Evolutionary conservation across 768 basidiomycete species (phyloP), one percentile per base, ranked within the genome.

Genomic region (Xanthoconium purpureum): DNA sequence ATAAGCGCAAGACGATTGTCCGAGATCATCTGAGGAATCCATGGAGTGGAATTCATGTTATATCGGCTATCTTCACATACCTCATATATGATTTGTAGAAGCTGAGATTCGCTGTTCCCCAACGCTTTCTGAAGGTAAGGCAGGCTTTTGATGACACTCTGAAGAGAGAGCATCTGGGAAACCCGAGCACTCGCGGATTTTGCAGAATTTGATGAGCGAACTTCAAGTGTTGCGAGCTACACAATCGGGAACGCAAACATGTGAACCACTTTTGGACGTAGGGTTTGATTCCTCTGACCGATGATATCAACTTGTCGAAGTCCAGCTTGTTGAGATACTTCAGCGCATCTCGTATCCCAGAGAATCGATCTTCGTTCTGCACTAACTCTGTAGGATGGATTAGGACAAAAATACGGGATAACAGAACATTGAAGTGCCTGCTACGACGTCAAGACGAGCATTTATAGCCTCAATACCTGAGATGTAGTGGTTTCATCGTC

Each of bases 391-490:
- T 14, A 60, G 18, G 37, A 29, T 13, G 43, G 32, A 40, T 57
- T 13, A 64, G 55, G 5, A 48, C 18, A 13, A 12, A 37, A 52
- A 53, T 56, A 32, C 28, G 24, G 13, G 18, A 47, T 5, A 28
- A 28, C 38, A 14, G 28, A 36, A 17, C 30, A 18, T 48, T 28
- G 5, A 44, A 43, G 37, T 63, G 82, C 94, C 91, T 78, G 92
- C 85, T 3, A 97, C 93, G 11, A 85, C 90, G 58, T 96, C 92
- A 17, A 97, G 79, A 12, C 96, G 81, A 1, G 87, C 86, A 62
- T 94, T 84, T 40, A 97, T 85, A 2, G 86, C 79, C 48, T 71
- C 71, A 63, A 83, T 40, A 32, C 63, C 52, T 60, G 37, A 53
- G 36, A 52, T 37, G 14, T 36, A 8, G 47, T 38, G 29, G 24